Evolutionary conservation across 2,329 filamentous ascomycete species (phyloP).

Genomic region (Fusarium fracticaudum): DNA sequence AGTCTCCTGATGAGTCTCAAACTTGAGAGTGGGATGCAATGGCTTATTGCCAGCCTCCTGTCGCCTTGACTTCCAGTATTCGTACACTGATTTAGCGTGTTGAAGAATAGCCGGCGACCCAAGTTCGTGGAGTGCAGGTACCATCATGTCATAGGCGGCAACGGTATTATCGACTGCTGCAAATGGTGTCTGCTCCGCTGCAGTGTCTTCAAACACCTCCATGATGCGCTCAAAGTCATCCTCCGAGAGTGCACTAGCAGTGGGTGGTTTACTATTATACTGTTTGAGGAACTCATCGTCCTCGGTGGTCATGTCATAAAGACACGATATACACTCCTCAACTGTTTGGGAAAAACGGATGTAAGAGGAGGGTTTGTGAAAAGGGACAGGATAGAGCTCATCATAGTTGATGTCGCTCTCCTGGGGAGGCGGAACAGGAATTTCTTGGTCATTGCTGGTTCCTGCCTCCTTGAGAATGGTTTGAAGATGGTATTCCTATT

Average conservation of each 20-base stretch:
- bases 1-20: constrained; percentile 92
- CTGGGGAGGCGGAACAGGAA: constrained; percentile 72
- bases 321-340: constrained; percentile 89
- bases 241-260: constrained; percentile 76
- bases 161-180: constrained; percentile 90
- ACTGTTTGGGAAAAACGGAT: constrained; percentile 98
- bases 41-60: constrained; percentile 73
- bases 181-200: constrained; percentile 84
- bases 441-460: constrained; percentile 67
- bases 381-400: constrained; percentile 81
- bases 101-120: constrained; percentile 59
- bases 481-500: constrained; percentile 93
- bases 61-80: constrained; percentile 85
- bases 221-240: constrained; percentile 94
- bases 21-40: constrained; percentile 84
- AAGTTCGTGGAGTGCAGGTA: constrained; percentile 69
- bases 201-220: constrained; percentile 92
- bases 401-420: constrained; percentile 83
- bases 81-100: constrained; percentile 82
- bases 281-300: constrained; percentile 86
- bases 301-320: constrained; percentile 94
- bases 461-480: constrained; percentile 72
- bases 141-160: constrained; percentile 79
- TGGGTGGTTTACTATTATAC: constrained; percentile 80
- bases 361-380: constrained; percentile 88